Evolutionary conservation across 257 asterid species (phyloP), one percentile per base, ranked within the genome.

Genomic region (Jasminum sambac): DNA sequence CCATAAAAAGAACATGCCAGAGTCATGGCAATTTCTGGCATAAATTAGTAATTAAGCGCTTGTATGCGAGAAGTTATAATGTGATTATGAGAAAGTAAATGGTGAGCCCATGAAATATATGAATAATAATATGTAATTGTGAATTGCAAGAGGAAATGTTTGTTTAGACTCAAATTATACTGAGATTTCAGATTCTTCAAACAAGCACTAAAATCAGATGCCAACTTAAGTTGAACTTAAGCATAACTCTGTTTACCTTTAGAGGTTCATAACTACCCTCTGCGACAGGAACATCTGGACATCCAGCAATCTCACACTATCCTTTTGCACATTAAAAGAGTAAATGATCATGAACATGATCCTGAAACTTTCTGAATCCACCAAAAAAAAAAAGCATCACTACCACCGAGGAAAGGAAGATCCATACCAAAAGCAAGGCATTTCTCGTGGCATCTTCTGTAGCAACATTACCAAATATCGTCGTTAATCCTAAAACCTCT

Each of bases 291-390:
- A 83, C 41, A 78, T 84, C 95, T 16, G 95, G 85, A 83, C 78
- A 78, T 84, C 98, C 98, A 89, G 96, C 98, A 67, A 89, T 83
- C 92, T 91, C 99, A 87, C 99, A 89, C 99, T 91, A 88, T 91
- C 94, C 93, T 91, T 95, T 95, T 89, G 90, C 90, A 84, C 78
- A 86, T 71, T 41, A 72, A 77, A 82, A 72, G 34, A 63, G 76
- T 68, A 65, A 73, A 62, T 36, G 89, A 86, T 90, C 91, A 89
- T 68, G 80, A 76, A 74, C 71, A 78, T 72, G 79, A 68, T 77
- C 67, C 21, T 8, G 7, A 55, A 55, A 55, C 10, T 9, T 3
- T 23, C 14, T 19, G 16, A 21, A 55, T 5, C 21, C n/a, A n/a
- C 19, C 62, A 8, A 30, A 4, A 52, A 19, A 19, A 14, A 62